These are phyloP conservation scores for Trichophyton rubrum DNA, from an alignment of 2,329 filamentous ascomycete genomes.

Conservation along the genomic window DNA sequence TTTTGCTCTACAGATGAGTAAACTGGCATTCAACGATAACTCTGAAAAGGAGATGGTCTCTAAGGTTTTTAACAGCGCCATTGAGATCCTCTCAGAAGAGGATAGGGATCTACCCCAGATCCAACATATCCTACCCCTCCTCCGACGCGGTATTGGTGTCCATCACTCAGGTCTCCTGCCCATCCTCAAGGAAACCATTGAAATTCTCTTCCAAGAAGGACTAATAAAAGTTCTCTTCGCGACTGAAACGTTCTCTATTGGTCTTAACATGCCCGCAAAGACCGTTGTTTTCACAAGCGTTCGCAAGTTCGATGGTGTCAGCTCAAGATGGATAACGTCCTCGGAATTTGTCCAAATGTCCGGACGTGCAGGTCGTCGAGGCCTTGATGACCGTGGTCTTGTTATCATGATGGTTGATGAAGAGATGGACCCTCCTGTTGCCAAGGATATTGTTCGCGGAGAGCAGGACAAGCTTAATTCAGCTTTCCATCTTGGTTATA, in stretches of 20 bases:
- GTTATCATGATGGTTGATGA: constrained; percentile 99
- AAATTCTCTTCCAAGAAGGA: constrained; percentile 96
- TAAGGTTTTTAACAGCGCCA: constrained; percentile 86
- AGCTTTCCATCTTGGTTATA: constrained; percentile 94
- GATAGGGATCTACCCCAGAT: constrained; percentile 86
- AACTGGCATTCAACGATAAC: constrained; percentile 87
- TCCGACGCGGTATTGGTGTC: constrained; percentile 87
- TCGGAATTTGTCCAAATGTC: constrained; percentile 99
- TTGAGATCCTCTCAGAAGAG: constrained; percentile 83
- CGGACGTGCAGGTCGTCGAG: constrained; percentile 87
- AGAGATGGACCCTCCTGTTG: constrained; percentile 87
- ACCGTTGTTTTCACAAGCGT: constrained; percentile 98
- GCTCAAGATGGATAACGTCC: constrained; percentile 71
- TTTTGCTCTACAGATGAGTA: constrained; percentile 74
- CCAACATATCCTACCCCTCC: constrained; percentile 70
- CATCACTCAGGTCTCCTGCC: constrained; percentile 93
- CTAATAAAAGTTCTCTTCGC: constrained; percentile 96
- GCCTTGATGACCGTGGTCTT: constrained; percentile 92
- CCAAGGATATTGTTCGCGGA: constrained; percentile 88
- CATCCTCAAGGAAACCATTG: constrained; percentile 95
- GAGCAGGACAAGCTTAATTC: constrained; percentile 96
- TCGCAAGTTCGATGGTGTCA: constrained; percentile 80
- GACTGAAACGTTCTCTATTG: constrained; percentile 97
- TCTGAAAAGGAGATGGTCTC: constrained; percentile 89
- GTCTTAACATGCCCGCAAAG: constrained; percentile 97